Evolutionary conservation across 73 alveolate genomes (phyloP).

Genomic region (Tetrahymena borealis): DNA sequence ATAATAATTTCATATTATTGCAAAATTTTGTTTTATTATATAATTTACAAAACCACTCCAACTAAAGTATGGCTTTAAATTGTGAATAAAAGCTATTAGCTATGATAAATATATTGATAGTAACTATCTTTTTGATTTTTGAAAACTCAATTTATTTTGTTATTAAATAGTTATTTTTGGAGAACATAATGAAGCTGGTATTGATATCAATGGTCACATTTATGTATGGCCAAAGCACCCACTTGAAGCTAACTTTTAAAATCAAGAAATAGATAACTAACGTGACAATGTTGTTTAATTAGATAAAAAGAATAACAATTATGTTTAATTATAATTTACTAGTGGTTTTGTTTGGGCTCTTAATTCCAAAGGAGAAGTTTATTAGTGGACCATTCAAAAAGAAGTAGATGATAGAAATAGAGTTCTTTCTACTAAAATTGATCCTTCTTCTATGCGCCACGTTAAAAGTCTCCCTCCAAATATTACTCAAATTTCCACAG

Average conservation of each 20-base stretch:
- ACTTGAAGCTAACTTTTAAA: background rate
- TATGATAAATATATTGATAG: no score
- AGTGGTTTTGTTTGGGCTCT: constrained; percentile 58
- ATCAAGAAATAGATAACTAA: constrained; percentile 2
- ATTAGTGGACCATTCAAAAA: constrained; percentile 44
- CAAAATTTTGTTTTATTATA: no score
- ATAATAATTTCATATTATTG: no score
- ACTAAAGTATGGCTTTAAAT: no score
- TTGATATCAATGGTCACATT: constrained; percentile 19
- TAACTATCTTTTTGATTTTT: no score
- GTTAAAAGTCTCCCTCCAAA: background rate
- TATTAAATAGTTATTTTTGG: background rate
- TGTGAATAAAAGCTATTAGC: no score
- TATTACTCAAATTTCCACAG: constrained; percentile 57
- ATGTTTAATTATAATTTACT: constrained; percentile 44
- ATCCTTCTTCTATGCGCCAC: constrained; percentile 9
- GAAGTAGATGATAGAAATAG: constrained; percentile 28
- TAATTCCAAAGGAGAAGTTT: constrained; percentile 65
- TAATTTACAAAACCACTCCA: no score
- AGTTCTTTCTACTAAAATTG: constrained; percentile 34
- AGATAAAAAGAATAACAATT: constrained; percentile 24
- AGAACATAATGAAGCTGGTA: constrained; percentile 32
- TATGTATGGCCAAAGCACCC: constrained; percentile 21
- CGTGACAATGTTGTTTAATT: constrained; percentile 11
- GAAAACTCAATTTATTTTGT: background rate